Evolutionary conservation across 2,329 filamentous ascomycete genomes (phyloP), one percentile per base, ranked within the genome.

Genomic region (Diplodia intermedia): DNA sequence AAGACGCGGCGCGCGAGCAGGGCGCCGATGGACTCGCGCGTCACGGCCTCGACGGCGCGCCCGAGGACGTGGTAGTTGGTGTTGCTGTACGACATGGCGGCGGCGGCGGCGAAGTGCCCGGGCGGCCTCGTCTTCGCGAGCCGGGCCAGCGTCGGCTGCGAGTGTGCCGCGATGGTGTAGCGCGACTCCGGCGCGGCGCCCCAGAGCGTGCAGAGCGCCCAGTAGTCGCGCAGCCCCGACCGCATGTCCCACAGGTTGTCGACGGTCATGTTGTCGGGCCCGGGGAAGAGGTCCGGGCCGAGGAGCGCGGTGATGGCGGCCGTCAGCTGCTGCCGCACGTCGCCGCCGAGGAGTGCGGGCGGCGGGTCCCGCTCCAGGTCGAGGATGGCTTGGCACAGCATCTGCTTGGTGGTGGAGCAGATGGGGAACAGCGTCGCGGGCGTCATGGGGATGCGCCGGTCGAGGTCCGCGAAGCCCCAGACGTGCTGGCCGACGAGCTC

Each of bases 341-440:
- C 7, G 36, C n/a, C 6, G 31, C 36, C 54, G 29, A 29, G 15
- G 3, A 36, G n/a, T 18, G 18, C 29, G 3, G 54, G 15, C 29
- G 54, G 29, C 3, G 36, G 31, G 3, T 14, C 29, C 77, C 1
- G 77, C 77, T 79, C 70, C 7, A 83, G 70, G 49, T 79, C 78
- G 4, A 76, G 70, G 57, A 82, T 68, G 4, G 79, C 69, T 5
- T 78, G 74, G 65, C 80, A 82, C 1, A 81, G 71, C 72, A 82
- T 80, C 65, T 84, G 82, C 70, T 84, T 84, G 2, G 81, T 78
- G 69, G 83, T 83, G 6, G 81, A 83, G 70, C 82, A 84, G 67
- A 84, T 83, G 12, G 82, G 82, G 23, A 83, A 70, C 11, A 75
- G 74, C 1, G 76, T 82, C 4, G 77, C 68, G 4, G 77, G 52